phyloP scores from a whole-genome alignment of 2,329 filamentous ascomycete genomes.

The Didymella sp. region DNA sequence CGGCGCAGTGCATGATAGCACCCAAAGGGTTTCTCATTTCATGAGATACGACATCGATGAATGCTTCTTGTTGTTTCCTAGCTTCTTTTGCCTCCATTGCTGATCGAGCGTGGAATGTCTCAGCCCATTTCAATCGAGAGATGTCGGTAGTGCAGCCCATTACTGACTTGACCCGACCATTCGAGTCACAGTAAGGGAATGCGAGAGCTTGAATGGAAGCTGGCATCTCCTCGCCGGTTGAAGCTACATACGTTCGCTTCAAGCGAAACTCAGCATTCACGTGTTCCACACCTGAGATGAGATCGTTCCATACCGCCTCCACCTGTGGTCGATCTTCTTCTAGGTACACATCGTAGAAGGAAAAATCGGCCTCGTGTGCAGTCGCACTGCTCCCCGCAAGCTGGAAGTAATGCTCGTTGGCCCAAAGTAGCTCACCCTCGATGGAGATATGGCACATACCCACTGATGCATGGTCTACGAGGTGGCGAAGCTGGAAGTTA shows the following conservation, averaged over 20 bases:
- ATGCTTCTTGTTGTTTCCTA: conserved; percentile 44
- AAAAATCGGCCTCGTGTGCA: conserved; percentile 8
- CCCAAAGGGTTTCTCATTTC: conserved; percentile 54
- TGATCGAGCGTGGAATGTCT: conserved; percentile 41
- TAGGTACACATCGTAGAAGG: conserved; percentile 28
- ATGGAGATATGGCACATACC: conserved; percentile 34
- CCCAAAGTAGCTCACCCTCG: conserved; percentile 33
- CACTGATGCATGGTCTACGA: conserved; percentile 37
- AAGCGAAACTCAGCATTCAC: conserved; percentile 30
- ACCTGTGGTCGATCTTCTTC: conserved; percentile 30
- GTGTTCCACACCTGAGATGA: conserved; percentile 27
- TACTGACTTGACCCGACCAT: conserved; percentile 35
- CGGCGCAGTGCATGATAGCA: conserved; percentile 53
- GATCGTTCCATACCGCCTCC: conserved; percentile 24
- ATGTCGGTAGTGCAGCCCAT: conserved; percentile 47
- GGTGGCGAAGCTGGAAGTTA: conserved; percentile 34
- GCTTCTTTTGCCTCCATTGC: conserved; percentile 45
- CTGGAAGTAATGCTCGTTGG: conserved; percentile 35
- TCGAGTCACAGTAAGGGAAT: conserved; percentile 32
- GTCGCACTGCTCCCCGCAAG: conserved; percentile 22
- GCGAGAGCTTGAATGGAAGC: conserved; percentile 32
- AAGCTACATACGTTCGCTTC: conserved; percentile 30
- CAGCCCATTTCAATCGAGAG: conserved; percentile 43
- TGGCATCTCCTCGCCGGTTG: conserved; percentile 29
- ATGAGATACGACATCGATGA: conserved; percentile 47